phyloP scores from a whole-genome alignment of 1,284 basidiomycete species.

The Polyporus tsugae region DNA sequence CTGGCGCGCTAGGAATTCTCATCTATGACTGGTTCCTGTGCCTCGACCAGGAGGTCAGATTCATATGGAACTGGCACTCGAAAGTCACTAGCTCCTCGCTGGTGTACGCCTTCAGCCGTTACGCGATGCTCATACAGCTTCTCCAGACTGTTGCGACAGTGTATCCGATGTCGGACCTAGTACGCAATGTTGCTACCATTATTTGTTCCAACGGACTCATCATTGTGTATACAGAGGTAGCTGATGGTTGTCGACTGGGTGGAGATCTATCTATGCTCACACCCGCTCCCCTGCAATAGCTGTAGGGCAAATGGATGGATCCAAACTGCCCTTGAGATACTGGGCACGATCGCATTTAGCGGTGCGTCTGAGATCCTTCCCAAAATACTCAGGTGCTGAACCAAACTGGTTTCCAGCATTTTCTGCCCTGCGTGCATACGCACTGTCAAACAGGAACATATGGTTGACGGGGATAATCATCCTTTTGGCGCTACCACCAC shows the following conservation, averaged over 20 bases:
- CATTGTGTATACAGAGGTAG: background rate
- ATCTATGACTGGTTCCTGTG: background rate
- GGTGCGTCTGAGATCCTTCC: background rate
- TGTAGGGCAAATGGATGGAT: background rate
- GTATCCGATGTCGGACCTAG: background rate
- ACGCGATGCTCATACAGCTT: background rate
- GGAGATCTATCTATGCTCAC: background rate
- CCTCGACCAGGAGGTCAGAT: background rate
- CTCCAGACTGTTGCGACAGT: background rate
- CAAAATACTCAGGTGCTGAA: no score
- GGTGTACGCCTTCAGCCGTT: background rate
- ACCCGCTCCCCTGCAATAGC: background rate
- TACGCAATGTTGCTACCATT: background rate
- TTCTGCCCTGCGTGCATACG: background rate
- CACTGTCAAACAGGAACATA: background rate
- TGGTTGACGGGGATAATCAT: background rate
- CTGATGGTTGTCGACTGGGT: background rate
- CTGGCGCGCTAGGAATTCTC: background rate
- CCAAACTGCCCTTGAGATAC: background rate
- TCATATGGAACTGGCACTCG: background rate
- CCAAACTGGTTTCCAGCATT: background rate
- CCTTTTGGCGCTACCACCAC: background rate
- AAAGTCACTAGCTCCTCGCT: background rate
- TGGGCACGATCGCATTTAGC: background rate
- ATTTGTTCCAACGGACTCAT: background rate